Evolutionary conservation across 1,284 basidiomycete genomes (phyloP).

Genomic region (Irpex rosettiformis): DNA sequence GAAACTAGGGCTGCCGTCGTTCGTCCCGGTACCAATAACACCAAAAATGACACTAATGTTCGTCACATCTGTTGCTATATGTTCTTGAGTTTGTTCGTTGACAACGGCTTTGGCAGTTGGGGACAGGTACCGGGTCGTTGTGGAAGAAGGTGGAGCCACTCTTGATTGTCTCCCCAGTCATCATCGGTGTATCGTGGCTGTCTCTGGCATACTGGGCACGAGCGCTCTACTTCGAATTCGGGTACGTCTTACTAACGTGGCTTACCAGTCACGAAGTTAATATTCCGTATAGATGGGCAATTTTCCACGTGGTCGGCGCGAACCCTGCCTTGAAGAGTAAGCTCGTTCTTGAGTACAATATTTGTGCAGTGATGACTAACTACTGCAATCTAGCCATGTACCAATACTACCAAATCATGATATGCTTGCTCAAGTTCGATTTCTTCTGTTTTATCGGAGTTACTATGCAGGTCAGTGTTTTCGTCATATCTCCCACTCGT

Average conservation of each 20-base stretch:
- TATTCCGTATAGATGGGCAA: conserved; percentile 60
- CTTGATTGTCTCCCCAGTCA: conserved; percentile 37
- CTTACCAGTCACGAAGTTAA: conserved; percentile 3
- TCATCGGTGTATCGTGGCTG: conserved; percentile 37
- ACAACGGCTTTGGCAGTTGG: conserved; percentile 23
- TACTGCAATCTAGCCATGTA: conserved; percentile 60
- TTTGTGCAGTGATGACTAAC: background rate
- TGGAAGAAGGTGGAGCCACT: conserved; percentile 44
- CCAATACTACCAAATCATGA: conserved; percentile 79
- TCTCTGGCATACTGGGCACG: conserved; percentile 36
- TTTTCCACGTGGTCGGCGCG: conserved; percentile 82
- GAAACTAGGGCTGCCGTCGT: conserved; percentile 65
- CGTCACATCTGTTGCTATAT: conserved; percentile 14
- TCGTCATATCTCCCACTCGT: background rate
- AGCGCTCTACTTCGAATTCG: conserved; percentile 43
- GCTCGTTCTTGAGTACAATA: conserved; percentile 20
- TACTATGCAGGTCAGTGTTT: conserved; percentile 67
- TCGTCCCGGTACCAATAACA: conserved; percentile 14
- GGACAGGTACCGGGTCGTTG: conserved; percentile 32
- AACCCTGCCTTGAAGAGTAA: conserved; percentile 76
- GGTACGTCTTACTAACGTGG: too few species aligned
- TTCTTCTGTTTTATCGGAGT: conserved; percentile 85
- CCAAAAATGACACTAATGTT: conserved; percentile 18
- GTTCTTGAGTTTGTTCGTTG: conserved; percentile 8
- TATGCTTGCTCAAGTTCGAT: conserved; percentile 84